Conservation (phyloP, 805 yeast genomes). For the Metschnikowia noctiluminum region DNA sequence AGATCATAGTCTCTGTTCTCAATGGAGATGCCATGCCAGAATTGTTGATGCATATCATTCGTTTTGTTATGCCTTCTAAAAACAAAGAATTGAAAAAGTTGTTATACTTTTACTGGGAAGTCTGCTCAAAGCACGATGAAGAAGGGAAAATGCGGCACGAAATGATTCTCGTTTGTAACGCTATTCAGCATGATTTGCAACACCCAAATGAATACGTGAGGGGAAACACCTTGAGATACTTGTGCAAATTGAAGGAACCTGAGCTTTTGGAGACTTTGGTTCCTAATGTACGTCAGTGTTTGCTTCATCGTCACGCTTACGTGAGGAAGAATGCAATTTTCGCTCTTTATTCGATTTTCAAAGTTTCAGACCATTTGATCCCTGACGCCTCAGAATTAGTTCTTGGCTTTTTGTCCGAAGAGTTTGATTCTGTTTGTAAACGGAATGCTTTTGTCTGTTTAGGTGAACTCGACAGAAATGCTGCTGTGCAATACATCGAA, state of each 20-base stretch:
- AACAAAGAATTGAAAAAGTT: conserved; percentile 88
- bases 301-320: conserved; percentile 96
- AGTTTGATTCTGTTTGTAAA: conserved; percentile 89
- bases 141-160: conserved; percentile 95
- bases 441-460: conserved; percentile 92
- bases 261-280: conserved; percentile 94
- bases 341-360: conserved; percentile 78
- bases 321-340: conserved; percentile 96
- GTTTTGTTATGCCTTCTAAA: conserved; percentile 95
- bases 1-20: conserved; percentile 78
- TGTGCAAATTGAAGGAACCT: conserved; percentile 86
- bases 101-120: conserved; percentile 95
- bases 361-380: conserved; percentile 78
- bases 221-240: conserved; percentile 90
- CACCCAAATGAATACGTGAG: conserved; percentile 97
- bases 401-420: conserved; percentile 67
- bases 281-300: conserved; percentile 84
- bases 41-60: conserved; percentile 90
- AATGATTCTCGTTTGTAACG: conserved; percentile 97
- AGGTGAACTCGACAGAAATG: conserved; percentile 76
- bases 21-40: conserved; percentile 93
- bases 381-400: conserved; percentile 95
- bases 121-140: conserved; percentile 84
- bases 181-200: conserved; percentile 94
- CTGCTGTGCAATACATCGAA: conserved; percentile 79